A percentile compares a stretch with the other conserved stretches of the same genome.
phyloP scores from a whole-genome alignment of 805 yeast species.

The Candida quercuum region DNA sequence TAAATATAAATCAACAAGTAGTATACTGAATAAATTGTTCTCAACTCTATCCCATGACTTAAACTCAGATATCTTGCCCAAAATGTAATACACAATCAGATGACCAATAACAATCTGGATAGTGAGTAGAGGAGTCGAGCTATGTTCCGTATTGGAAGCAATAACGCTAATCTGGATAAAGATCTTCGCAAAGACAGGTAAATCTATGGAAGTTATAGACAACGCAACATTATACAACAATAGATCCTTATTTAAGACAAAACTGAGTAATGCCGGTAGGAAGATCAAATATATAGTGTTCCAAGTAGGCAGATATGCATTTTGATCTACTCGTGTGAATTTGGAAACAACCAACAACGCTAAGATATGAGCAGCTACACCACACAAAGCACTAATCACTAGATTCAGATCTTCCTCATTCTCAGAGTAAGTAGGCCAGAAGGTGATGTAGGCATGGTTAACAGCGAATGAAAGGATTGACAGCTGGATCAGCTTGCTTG shows the following conservation, averaged over 20 bases:
- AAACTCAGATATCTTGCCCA: conserved; percentile 26
- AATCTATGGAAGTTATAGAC: conserved; percentile 25
- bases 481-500: conserved; percentile 23
- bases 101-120: conserved; percentile 23
- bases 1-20: conserved; percentile 30
- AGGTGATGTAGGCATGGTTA: conserved; percentile 18
- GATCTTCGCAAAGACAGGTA: conserved; percentile 18
- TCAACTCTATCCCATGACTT: conserved; percentile 34
- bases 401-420: conserved; percentile 13
- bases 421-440: conserved; percentile 3
- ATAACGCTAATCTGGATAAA: conserved; percentile 17
- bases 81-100: conserved; percentile 17
- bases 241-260: conserved; percentile 21
- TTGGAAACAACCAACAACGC: conserved; percentile 17
- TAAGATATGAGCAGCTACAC: conserved; percentile 18
- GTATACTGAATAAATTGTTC: conserved; percentile 32
- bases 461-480: conserved; percentile 20
- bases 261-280: conserved; percentile 27
- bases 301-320: conserved; percentile 24
- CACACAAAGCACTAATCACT: conserved; percentile 19
- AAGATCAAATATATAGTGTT: conserved; percentile 29
- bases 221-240: conserved; percentile 27
- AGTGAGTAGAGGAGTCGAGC: conserved; percentile 5
- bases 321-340: conserved; percentile 7
- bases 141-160: conserved; percentile 18